phyloP scores from a whole-genome alignment of 257 asterid species.

The Penstemon barbatus region DNA sequence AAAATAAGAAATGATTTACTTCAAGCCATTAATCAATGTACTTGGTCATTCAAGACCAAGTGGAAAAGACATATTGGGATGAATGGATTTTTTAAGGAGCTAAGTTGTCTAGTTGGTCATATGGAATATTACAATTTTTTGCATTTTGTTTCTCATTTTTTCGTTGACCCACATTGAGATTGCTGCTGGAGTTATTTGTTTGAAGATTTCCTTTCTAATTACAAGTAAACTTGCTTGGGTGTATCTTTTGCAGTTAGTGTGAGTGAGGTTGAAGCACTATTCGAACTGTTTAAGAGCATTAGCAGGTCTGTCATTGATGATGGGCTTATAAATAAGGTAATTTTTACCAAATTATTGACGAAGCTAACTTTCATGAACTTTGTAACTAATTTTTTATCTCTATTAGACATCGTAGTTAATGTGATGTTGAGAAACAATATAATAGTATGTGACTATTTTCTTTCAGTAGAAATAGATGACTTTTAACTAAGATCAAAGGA shows the following conservation, averaged over 20 bases:
- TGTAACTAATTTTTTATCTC: background rate
- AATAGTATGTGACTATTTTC: no score
- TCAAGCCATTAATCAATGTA: no score
- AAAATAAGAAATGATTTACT: no score
- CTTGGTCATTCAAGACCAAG: no score
- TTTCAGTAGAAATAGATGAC: background rate
- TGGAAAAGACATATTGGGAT: no score
- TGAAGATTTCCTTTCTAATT: background rate
- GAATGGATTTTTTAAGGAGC: no score
- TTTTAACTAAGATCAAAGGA: conserved; percentile 4
- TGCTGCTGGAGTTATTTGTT: conserved; percentile 7
- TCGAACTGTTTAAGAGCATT: conserved; percentile 95
- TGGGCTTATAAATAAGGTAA: conserved; percentile 93
- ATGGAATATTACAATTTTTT: no score
- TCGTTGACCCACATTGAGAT: conserved; percentile 11
- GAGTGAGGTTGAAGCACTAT: conserved; percentile 98
- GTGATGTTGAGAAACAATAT: background rate
- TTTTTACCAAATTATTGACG: conserved; percentile 11
- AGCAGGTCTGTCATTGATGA: conserved; percentile 92
- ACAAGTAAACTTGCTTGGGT: conserved; percentile 9
- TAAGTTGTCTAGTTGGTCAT: no score
- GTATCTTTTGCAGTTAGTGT: conserved; percentile 70
- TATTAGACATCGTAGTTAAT: conserved; percentile 5
- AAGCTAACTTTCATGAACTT: background rate
- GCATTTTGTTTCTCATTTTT: background rate